Evolutionary conservation across 202 grass and related monocot species (phyloP).

Genomic region (Cymbopogon flexuosus): DNA sequence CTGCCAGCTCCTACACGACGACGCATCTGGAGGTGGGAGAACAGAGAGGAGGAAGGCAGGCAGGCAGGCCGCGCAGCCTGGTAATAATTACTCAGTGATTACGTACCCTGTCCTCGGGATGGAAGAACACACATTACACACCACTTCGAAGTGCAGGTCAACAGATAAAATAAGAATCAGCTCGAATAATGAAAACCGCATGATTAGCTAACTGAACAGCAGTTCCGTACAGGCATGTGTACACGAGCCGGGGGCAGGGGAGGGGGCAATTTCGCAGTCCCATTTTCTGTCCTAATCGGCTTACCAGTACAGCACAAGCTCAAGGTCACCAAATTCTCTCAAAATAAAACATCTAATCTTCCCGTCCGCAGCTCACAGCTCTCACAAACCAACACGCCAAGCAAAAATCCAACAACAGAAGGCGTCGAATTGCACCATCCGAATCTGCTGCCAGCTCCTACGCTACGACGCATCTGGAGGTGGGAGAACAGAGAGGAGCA

Average conservation of each 20-base stretch:
- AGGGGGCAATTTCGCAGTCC: neutral
- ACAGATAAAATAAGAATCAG: neutral
- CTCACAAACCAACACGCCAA: neutral
- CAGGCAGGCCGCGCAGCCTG: neutral
- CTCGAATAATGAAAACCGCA: neutral
- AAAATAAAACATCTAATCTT: neutral
- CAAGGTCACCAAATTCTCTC: neutral
- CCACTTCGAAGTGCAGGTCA: neutral
- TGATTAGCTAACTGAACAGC: too few species aligned
- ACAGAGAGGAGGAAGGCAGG: neutral
- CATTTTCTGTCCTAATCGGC: neutral
- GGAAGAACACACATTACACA: slow-evolving; percentile 32
- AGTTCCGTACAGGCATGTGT: neutral
- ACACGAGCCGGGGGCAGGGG: neutral
- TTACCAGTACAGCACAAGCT: neutral
- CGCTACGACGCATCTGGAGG: neutral
- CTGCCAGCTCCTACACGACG: neutral
- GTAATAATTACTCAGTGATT: neutral
- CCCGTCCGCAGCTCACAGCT: neutral
- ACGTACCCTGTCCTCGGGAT: slow-evolving; percentile 89
- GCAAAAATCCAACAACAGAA: neutral
- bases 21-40: neutral
- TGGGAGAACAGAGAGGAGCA: neutral
- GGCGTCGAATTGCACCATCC: neutral
- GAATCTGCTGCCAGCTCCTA: neutral